Conservation (phyloP, 164 flowering plant genomes). For the Vitis riparia region DNA sequence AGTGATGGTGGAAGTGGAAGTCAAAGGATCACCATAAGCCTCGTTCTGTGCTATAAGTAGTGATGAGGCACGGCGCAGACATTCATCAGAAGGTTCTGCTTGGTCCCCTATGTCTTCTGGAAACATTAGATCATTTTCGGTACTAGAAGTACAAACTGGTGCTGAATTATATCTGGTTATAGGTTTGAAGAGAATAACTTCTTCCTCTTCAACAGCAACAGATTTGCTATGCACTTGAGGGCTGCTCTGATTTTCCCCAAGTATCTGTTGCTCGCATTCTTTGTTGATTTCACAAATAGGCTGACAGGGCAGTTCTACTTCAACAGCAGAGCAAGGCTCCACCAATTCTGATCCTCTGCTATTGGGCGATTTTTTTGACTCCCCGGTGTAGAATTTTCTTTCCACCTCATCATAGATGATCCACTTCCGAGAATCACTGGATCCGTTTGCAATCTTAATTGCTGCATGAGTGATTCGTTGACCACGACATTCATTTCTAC, state of each 20-base stretch:
- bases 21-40: conserved; percentile 15
- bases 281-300: not conserved
- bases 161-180: conserved; percentile 62
- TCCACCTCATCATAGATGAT: conserved; percentile 32
- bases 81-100: conserved; percentile 37
- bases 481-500: conserved; percentile 33
- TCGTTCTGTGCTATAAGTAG: conserved; percentile 33
- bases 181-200: conserved; percentile 88
- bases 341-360: conserved; percentile 18
- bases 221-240: conserved; percentile 9
- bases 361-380: conserved; percentile 13
- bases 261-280: conserved; percentile 8
- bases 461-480: conserved; percentile 59
- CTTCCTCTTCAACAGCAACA: conserved; percentile 48
- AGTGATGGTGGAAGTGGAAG: conserved; percentile 8
- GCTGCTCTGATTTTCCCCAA: conserved; percentile 1
- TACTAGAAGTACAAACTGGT: conserved; percentile 30
- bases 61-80: conserved; percentile 55
- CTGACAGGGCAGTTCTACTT: not conserved
- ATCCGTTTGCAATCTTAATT: conserved; percentile 33
- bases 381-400: conserved; percentile 24
- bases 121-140: conserved; percentile 6
- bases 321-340: not conserved
- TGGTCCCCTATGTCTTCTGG: conserved; percentile 13
- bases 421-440: conserved; percentile 36